Base-by-base conservation (phyloP, 1,139 yeast species). In the Yamadazyma atmosphaerica region DNA sequence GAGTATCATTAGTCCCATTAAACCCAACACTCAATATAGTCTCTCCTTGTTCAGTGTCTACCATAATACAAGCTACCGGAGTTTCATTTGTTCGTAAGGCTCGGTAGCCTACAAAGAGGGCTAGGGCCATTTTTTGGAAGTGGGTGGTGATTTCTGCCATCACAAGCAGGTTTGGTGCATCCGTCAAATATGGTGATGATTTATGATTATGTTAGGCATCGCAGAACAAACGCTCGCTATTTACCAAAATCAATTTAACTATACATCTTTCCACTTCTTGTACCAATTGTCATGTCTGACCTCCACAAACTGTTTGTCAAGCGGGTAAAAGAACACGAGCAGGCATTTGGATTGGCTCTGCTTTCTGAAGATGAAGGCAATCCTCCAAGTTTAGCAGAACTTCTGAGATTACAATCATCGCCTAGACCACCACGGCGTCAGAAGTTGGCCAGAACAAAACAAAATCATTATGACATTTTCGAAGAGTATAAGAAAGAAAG, bases 1-100 rank as follows among this genome's bases (percentile, higher is more conserved):
- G 68, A 2, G 95, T 83, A 33, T 79, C 72, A 55, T 92, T 92
- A n/a, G 98, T 92, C 54, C 83, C 87, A 60, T 92, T 92, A 68
- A 83, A 81, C 2, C 98, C 96, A 35, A 74, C 71, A 26, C 88
- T 86, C n/a, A 90, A 61, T 15, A 90, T 67, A 41, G 71, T 46
- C 12, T 70, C 71, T 23, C 11, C 26, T 3, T 45, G 73, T 45
- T 51, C 54, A 34, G 44, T 70, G 60, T 39, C 81, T 79, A 63
- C 85, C 69, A 47, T 83, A 67, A 65, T 85, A 79, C 77, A 72
- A 3, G 50, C 95, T 80, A 43, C 95, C 77, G 49, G 98, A 78
- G 47, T 90, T 83, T 68, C 77, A 76, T 95, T 52, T 69, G 78
- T 40, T 18, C 58, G 44, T 11, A 72, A 46, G 0, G 77, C 76